phyloP scores from a whole-genome alignment of 2,329 filamentous ascomycete genomes.

The Penicillium sp. region DNA sequence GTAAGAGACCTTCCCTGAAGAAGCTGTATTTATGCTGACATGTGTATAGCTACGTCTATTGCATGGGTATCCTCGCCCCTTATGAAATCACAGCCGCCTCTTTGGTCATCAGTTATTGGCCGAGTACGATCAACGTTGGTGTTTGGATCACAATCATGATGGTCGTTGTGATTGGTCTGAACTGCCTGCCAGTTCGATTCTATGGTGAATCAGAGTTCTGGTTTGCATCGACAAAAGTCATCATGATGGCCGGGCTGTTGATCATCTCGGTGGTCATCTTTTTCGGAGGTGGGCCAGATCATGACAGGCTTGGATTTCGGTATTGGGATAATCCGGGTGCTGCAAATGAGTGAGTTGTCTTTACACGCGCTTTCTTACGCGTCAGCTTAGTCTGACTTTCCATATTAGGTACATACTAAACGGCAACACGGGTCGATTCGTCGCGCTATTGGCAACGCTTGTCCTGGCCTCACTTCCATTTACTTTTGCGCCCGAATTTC shows the following conservation, averaged over 20 bases:
- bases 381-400: slow-evolving; percentile 19
- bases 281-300: slow-evolving; percentile 48
- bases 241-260: slow-evolving; percentile 50
- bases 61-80: slow-evolving; percentile 43
- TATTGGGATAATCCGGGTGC: slow-evolving; percentile 49
- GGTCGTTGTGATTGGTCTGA: slow-evolving; percentile 52
- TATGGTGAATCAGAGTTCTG: slow-evolving; percentile 55
- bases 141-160: slow-evolving; percentile 57
- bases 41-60: slow-evolving; percentile 45
- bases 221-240: slow-evolving; percentile 50
- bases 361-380: background rate
- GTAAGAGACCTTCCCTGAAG: background rate
- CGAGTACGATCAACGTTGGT: slow-evolving; percentile 37
- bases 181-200: slow-evolving; percentile 45
- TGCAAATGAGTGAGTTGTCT: background rate
- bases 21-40: background rate
- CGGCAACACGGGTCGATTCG: slow-evolving; percentile 46
- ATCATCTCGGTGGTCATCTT: slow-evolving; percentile 53
- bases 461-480: slow-evolving; percentile 53
- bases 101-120: slow-evolving; percentile 63
- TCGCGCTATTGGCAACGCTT: slow-evolving; percentile 48
- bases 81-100: slow-evolving; percentile 64
- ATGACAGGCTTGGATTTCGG: slow-evolving; percentile 48
- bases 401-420: slow-evolving; percentile 47
- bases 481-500: slow-evolving; percentile 52